Evolutionary conservation across 2,329 filamentous ascomycete species (phyloP), one percentile per base, ranked within the genome.

Genomic region (Trichoderma sp.): DNA sequence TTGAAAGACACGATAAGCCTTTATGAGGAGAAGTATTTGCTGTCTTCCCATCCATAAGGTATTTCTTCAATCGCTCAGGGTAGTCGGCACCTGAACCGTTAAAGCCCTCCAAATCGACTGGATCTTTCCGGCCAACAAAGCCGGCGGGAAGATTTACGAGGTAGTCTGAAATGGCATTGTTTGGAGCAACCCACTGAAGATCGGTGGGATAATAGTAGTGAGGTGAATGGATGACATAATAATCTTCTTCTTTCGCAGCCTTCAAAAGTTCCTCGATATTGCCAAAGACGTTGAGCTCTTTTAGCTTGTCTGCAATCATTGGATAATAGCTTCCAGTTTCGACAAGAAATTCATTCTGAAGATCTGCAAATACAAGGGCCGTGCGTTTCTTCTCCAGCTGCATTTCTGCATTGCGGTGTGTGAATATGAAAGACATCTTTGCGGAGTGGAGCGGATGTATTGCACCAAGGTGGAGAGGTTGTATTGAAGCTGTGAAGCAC

Each of bases 21-120:
- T 55, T 55, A 19, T 55, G 52, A 31, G 52, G 52, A 5, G 52
- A 55, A 11, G 52, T 55, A 11, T 55, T 55, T 5, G 24, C 27
- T 31, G 52, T 55, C 24, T 55, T 55, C 19, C 52, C 52, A 55
- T 55, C 52, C 52, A 55, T 55, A 55, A 55, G 52, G 27, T 55
- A 55, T 16, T 31, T 55, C 52, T 55, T 55, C 27, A 55, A 11
- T 14, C 24, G 52, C 24, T 55, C 24, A 3, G 52, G 52, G 52
- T 55, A 55, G 27, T 55, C 52, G 16, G 52, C 52, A 16, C 52
- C 52, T 31, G 52, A 55, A 11, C 52, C 52, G 31, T 27, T 13
- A 31, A 55, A 55, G 52, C 52, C 52, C 19, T 55, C 52, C 52
- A 55, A 55, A 19, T 55, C 52, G 24, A 55, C 52, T 5, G 52